phyloP scores from a whole-genome alignment of 345 rosid genomes.

The Gossypioides kirkii region DNA sequence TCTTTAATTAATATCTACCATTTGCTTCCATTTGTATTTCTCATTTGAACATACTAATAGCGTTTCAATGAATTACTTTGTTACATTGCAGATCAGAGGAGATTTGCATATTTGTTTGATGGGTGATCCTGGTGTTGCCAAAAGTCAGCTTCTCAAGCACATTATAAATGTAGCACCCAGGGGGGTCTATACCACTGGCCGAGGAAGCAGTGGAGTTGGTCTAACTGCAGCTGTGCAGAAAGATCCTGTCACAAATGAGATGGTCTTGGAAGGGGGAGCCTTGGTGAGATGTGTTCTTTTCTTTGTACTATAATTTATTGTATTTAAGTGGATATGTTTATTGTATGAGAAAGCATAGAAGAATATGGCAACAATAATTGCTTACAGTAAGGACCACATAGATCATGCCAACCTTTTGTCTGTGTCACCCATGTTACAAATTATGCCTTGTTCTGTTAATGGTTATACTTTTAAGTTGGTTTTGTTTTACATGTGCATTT shows the following conservation, averaged over 20 bases:
- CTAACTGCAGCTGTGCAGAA: constrained; percentile 96
- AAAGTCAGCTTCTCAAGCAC: constrained; percentile 99
- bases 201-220: constrained; percentile 99
- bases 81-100: constrained; percentile 79
- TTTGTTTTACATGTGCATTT: neutral
- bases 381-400: neutral
- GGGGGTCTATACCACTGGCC: constrained; percentile 93
- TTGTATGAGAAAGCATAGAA: neutral
- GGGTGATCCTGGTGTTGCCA: constrained; percentile 99
- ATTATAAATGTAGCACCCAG: constrained; percentile 92
- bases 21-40: neutral
- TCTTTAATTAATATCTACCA: neutral
- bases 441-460: constrained; percentile 13
- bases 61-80: neutral
- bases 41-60: neutral
- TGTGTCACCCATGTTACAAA: neutral
- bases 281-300: constrained; percentile 50
- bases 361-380: neutral
- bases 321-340: neutral
- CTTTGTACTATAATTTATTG: neutral
- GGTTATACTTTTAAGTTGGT: neutral
- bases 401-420: neutral
- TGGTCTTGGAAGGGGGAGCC: constrained; percentile 99
- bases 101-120: constrained; percentile 91
- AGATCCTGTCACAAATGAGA: constrained; percentile 94